Base-by-base conservation (phyloP, 164 flowering plant species). In the Santalum album region DNA sequence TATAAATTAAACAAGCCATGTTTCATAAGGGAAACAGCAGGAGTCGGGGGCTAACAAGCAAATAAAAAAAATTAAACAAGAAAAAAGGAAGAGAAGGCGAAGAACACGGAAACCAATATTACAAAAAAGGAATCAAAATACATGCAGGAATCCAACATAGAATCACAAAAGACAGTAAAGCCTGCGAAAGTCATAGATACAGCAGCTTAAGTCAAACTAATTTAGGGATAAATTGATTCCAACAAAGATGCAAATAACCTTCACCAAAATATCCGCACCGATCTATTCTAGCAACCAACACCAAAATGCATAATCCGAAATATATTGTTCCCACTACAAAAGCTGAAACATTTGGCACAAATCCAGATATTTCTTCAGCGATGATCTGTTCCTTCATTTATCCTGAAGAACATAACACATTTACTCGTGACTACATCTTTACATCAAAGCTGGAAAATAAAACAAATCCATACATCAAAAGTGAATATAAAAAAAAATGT, bases 371-470 rank as follows among this genome's bases (percentile, higher is more conserved):
- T 29, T 29, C 51, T 11, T 43, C 65, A 56, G 1, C 49, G 38
- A 29, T 20, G 18, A 19, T 42, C 18, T 19, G 14, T 51, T 1
- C 6, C 53, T 43, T 32, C 68, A 43, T 72, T 65, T 68, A 35
- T 75, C 83, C 83, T 78, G 54, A 61, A 70, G 59, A 22, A 52
- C 18, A 55, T 36, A 56, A 49, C 36, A 34, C n/a, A n/a, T n/a
- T n/a, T n/a, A n/a, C n/a, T n/a, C n/a, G n/a, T n/a, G n/a, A n/a
- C n/a, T n/a, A n/a, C n/a, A n/a, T n/a, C n/a, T n/a, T n/a, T n/a
- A n/a, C n/a, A n/a, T n/a, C n/a, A n/a, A n/a, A n/a, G n/a, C n/a
- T n/a, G n/a, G n/a, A n/a, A n/a, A n/a, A n/a, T n/a, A n/a, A n/a
- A n/a, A n/a, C n/a, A n/a, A n/a, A n/a, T 25, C 19, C 55, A 22